Evolutionary conservation across 805 yeast genomes (phyloP).

Genomic region (Candida tallmaniae): DNA sequence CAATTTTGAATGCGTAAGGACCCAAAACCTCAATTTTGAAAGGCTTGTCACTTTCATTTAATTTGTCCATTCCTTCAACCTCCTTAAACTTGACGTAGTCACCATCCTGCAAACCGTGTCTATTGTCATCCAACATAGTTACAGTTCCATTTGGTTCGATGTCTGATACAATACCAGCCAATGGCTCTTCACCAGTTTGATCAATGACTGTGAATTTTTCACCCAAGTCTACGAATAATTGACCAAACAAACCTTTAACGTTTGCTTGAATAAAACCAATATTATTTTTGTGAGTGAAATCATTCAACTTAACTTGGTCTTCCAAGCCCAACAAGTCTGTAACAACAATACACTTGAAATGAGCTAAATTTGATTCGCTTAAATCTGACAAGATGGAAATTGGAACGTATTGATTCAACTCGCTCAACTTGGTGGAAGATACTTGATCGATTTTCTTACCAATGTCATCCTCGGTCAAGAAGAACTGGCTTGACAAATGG

Average conservation of each 20-base stretch:
- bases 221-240: conserved; percentile 88
- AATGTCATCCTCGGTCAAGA: conserved; percentile 62
- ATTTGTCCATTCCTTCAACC: conserved; percentile 69
- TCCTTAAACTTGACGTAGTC: conserved; percentile 83
- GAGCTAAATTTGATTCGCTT: conserved; percentile 46
- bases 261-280: conserved; percentile 82
- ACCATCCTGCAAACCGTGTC: conserved; percentile 94
- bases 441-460: conserved; percentile 77
- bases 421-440: conserved; percentile 64
- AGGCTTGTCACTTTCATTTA: conserved; percentile 65
- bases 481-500: conserved; percentile 89
- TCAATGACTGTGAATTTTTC: conserved; percentile 74
- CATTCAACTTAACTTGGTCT: conserved; percentile 70
- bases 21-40: conserved; percentile 82
- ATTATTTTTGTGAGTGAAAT: conserved; percentile 64
- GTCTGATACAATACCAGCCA: conserved; percentile 81
- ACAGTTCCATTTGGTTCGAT: conserved; percentile 86
- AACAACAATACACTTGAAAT: conserved; percentile 80
- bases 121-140: conserved; percentile 84
- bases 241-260: conserved; percentile 84
- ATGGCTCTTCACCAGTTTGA: conserved; percentile 89
- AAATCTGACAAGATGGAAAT: conserved; percentile 60
- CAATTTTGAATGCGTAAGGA: conserved; percentile 85
- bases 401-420: conserved; percentile 88
- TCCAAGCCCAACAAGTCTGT: conserved; percentile 63